Evolutionary conservation across 495 filamentous ascomycete genomes (phyloP).

Genomic region (Penicillium samsonianum): DNA sequence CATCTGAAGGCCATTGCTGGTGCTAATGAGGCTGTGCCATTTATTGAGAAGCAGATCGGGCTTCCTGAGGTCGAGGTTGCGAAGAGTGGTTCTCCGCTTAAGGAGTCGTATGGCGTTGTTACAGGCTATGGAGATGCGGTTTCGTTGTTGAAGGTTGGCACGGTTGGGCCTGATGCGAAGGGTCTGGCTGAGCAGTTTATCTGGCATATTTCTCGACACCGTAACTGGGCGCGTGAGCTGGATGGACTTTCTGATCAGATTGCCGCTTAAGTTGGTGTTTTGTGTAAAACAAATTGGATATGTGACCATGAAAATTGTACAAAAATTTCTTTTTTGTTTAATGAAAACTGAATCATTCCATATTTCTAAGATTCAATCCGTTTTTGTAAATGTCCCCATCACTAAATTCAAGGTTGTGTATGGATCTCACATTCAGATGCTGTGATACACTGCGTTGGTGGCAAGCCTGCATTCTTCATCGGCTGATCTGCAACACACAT

Average conservation of each 20-base stretch:
- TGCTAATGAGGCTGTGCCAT: constrained; percentile 65
- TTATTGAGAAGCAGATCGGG: constrained; percentile 57
- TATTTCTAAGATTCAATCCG: background rate
- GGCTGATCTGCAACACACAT: constrained; percentile 1
- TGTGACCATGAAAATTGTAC: constrained; percentile 11
- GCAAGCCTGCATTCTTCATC: constrained; percentile 18
- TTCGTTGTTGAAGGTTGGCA: constrained; percentile 43
- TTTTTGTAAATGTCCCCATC: background rate
- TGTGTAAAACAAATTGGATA: background rate
- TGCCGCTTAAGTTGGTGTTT: constrained; percentile 30
- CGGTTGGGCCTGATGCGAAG: constrained; percentile 48
- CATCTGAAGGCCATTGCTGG: constrained; percentile 79
- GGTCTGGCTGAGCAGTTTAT: constrained; percentile 67
- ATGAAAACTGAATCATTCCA: background rate
- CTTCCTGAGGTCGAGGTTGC: constrained; percentile 58
- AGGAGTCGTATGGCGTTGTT: constrained; percentile 51
- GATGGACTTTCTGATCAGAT: constrained; percentile 56
- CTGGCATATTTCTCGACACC: constrained; percentile 66
- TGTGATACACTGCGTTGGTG: constrained; percentile 6
- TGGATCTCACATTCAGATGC: constrained; percentile 2
- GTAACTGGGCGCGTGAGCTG: constrained; percentile 71
- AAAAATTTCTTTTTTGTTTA: background rate
- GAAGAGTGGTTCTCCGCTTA: constrained; percentile 54
- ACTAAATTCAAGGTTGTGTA: background rate
- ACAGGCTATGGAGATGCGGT: constrained; percentile 35